Evolutionary conservation across 768 basidiomycete genomes (phyloP).

Genomic region (Pholiota microspora): DNA sequence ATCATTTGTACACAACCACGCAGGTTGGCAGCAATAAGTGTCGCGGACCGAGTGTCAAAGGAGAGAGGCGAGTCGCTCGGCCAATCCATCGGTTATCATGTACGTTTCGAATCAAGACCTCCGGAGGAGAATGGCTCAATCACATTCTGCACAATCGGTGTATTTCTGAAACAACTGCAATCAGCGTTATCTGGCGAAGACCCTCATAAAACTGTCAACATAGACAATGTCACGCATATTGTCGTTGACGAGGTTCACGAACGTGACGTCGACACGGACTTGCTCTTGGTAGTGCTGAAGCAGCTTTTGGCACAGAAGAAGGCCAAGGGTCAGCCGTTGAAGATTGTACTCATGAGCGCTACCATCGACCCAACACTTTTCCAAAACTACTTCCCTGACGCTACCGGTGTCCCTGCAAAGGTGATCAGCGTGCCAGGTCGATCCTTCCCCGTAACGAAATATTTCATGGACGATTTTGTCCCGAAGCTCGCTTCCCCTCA

Average conservation of each 20-base stretch:
- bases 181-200: conserved; percentile 52
- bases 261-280: conserved; percentile 90
- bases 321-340: conserved; percentile 67
- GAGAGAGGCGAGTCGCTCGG: conserved; percentile 80
- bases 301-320: conserved; percentile 75
- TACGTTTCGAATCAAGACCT: conserved; percentile 81
- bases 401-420: conserved; percentile 54
- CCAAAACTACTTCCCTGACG: conserved; percentile 80
- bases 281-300: conserved; percentile 87
- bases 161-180: conserved; percentile 87
- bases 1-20: conserved; percentile 93
- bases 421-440: conserved; percentile 88
- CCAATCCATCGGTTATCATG: conserved; percentile 81
- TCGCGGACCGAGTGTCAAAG: conserved; percentile 87
- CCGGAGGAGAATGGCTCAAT: conserved; percentile 82
- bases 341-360: conserved; percentile 92
- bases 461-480: conserved; percentile 79
- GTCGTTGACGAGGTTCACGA: conserved; percentile 97
- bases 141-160: conserved; percentile 91
- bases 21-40: conserved; percentile 86
- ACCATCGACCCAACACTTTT: conserved; percentile 92
- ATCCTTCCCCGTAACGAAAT: conserved; percentile 82
- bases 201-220: conserved; percentile 28
- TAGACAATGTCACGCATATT: conserved; percentile 86
- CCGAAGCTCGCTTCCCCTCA: conserved; percentile 43